Conservation (phyloP, 768 basidiomycete species). For the Phlebiopsis flavidoalba region DNA sequence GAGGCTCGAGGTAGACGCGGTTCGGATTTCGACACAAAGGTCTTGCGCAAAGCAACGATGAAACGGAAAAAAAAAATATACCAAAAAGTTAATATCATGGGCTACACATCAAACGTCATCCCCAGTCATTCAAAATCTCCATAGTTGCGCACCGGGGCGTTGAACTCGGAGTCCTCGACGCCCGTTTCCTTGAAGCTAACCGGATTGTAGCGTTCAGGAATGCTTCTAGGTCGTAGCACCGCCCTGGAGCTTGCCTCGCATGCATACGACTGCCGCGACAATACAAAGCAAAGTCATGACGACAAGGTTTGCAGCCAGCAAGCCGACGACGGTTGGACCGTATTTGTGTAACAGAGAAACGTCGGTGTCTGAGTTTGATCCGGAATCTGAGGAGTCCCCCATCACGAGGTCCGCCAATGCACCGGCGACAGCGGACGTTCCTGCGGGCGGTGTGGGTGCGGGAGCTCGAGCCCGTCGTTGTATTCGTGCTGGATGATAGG, state of each 20-base stretch:
- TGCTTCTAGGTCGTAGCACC: background rate
- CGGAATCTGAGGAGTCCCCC: background rate
- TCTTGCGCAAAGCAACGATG: no score
- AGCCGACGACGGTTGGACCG: conserved; percentile 16
- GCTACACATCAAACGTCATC: no score
- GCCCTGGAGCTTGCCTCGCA: background rate
- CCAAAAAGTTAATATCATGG: no score
- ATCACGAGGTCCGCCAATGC: background rate
- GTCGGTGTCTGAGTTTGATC: background rate
- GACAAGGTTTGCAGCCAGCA: conserved; percentile 13
- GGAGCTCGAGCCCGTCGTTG: background rate
- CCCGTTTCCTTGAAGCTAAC: conserved; percentile 7
- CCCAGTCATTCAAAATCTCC: background rate
- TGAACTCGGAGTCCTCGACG: background rate
- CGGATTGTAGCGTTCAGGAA: conserved; percentile 1
- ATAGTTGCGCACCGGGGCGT: background rate
- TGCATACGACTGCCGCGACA: conserved; percentile 5
- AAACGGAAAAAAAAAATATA: no score
- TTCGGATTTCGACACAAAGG: no score
- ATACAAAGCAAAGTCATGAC: conserved; percentile 2
- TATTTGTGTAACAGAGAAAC: conserved; percentile 13
- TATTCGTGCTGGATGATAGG: no score
- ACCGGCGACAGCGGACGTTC: background rate
- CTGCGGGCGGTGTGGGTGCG: no score
- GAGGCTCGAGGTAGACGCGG: no score